phyloP scores from a whole-genome alignment of 225 moss, liverwort and hornwort genomes.

The Antitrichia curtipendula region DNA sequence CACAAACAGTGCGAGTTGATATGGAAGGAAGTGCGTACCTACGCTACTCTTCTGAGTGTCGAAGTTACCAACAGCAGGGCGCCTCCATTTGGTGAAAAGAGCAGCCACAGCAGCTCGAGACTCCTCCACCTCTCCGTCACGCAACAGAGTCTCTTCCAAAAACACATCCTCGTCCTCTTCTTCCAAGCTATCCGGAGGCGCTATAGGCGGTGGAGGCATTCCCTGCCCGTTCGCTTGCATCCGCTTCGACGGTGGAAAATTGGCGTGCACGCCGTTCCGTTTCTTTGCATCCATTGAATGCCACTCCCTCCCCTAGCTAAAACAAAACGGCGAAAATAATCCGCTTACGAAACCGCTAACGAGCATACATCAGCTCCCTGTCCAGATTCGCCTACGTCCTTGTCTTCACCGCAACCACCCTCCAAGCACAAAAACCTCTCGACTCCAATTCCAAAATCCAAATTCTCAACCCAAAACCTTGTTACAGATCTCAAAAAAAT shows the following conservation, averaged over 20 bases:
- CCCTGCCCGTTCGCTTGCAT: slow-evolving; percentile 32
- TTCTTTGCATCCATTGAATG: slow-evolving; percentile 30
- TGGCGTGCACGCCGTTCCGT: slow-evolving; percentile 25
- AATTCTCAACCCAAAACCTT: not conserved
- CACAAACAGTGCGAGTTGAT: not conserved
- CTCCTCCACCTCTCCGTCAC: slow-evolving; percentile 71
- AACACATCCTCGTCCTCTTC: slow-evolving; percentile 91
- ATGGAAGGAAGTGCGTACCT: slow-evolving; percentile 4
- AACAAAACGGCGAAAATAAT: not conserved
- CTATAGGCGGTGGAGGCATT: slow-evolving; percentile 31
- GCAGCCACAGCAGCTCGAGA: slow-evolving; percentile 39
- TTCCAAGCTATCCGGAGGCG: slow-evolving; percentile 56
- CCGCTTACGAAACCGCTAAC: not conserved
- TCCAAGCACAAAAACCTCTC: not conserved
- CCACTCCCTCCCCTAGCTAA: not conserved
- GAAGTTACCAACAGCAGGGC: slow-evolving; percentile 30
- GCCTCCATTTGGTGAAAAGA: slow-evolving; percentile 68
- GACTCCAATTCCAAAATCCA: not conserved
- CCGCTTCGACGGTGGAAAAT: slow-evolving; percentile 61
- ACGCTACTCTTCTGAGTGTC: slow-evolving; percentile 35
- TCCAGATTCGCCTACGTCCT: not conserved
- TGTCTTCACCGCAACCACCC: not conserved
- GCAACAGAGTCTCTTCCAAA: slow-evolving; percentile 68
- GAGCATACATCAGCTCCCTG: not conserved
- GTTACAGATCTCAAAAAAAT: not conserved